Conservation (phyloP, 306 rosid species). For the Gleditsia sinensis region DNA sequence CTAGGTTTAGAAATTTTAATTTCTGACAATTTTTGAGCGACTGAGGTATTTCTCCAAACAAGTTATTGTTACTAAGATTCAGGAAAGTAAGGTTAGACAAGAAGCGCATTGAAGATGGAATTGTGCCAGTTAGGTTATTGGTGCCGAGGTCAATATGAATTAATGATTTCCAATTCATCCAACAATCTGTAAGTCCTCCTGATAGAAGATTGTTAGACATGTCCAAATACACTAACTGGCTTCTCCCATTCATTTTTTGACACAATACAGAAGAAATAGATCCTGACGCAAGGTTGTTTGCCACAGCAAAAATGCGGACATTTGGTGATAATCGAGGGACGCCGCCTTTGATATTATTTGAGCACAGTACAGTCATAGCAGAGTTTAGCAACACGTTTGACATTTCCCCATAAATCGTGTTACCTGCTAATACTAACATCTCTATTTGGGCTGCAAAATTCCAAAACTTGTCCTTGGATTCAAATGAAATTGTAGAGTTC, state of each 20-base stretch:
- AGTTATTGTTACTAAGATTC: neutral
- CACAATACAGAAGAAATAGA: constrained; percentile 21
- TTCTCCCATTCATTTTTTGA: neutral
- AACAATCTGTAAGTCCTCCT: constrained; percentile 24
- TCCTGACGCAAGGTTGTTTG: constrained; percentile 24
- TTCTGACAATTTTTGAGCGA: neutral
- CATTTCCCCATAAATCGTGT: constrained; percentile 2
- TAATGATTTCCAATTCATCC: neutral
- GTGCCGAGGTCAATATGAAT: neutral
- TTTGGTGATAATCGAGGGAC: constrained; percentile 25
- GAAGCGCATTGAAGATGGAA: neutral
- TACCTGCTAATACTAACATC: neutral
- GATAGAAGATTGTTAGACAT: constrained; percentile 14
- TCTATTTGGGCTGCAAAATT: neutral
- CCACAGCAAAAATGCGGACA: neutral
- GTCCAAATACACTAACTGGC: neutral
- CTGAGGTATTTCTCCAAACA: neutral
- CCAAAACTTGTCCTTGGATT: constrained; percentile 27
- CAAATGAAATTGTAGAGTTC: neutral
- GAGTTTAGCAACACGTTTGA: constrained; percentile 8
- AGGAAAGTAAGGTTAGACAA: neutral
- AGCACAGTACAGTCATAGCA: neutral
- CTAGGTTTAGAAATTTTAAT: neutral
- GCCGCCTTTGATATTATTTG: neutral
- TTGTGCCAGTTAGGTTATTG: neutral